Conservation (phyloP, 805 yeast species). For the Spathaspora boniae region DNA sequence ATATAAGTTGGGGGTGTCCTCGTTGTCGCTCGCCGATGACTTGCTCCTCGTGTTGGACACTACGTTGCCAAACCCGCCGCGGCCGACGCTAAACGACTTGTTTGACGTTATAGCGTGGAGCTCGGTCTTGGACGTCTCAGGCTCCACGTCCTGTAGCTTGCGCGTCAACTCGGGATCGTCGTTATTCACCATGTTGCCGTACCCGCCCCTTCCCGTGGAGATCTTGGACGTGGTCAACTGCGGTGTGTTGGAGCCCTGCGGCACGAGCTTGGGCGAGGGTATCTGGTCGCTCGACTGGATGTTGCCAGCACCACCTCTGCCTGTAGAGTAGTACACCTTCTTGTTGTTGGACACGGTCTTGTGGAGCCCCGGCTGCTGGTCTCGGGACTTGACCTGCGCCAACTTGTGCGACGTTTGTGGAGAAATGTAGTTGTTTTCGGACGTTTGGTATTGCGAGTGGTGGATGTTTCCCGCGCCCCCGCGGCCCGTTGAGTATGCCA, state of each 20-base stretch:
- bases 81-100: constrained; percentile 50
- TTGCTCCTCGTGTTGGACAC: constrained; percentile 31
- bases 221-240: constrained; percentile 51
- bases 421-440: constrained; percentile 16
- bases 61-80: constrained; percentile 68
- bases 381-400: constrained; percentile 6
- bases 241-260: constrained; percentile 62
- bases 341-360: constrained; percentile 16
- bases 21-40: constrained; percentile 13
- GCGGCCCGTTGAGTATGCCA: constrained; percentile 34
- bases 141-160: constrained; percentile 64
- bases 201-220: constrained; percentile 78
- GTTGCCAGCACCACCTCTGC: constrained; percentile 80
- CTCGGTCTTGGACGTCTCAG: constrained; percentile 20
- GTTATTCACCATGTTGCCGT: constrained; percentile 69
- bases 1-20: constrained; percentile 22
- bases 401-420: constrained; percentile 7
- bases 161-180: constrained; percentile 56
- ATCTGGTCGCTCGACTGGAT: constrained; percentile 41
- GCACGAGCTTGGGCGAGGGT: constrained; percentile 54
- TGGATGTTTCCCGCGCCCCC: constrained; percentile 39
- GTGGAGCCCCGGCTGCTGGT: constrained; percentile 9
- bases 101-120: constrained; percentile 44
- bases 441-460: constrained; percentile 14
- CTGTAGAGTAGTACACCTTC: constrained; percentile 54